phyloP scores from a whole-genome alignment of 768 basidiomycete genomes.

The Lentinus brumalis region DNA sequence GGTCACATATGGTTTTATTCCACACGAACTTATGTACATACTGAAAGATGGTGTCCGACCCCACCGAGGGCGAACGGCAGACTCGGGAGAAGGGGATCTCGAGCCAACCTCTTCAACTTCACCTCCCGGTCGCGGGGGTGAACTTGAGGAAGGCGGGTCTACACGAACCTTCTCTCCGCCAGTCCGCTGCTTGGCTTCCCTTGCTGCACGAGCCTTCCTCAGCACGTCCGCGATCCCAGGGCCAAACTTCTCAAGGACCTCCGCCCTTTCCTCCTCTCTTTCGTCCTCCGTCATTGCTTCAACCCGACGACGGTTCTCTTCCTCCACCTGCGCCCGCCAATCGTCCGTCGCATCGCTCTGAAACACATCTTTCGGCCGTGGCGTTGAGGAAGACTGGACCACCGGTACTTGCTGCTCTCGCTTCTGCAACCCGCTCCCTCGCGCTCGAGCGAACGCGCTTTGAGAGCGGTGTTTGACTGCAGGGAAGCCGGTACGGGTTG shows the following conservation, averaged over 20 bases:
- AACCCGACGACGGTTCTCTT: slow-evolving; percentile 66
- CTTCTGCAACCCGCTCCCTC: slow-evolving; percentile 24
- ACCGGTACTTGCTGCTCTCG: slow-evolving; percentile 21
- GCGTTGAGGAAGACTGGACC: slow-evolving; percentile 21
- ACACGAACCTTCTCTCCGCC: slow-evolving; percentile 2
- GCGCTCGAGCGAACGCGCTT: slow-evolving; percentile 40
- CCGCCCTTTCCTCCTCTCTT: slow-evolving; percentile 60
- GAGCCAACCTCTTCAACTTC: slow-evolving; percentile 5
- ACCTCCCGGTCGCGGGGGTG: not conserved
- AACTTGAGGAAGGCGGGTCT: slow-evolving; percentile 1
- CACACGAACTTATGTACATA: slow-evolving; percentile 14
- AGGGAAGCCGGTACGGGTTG: slow-evolving; percentile 41
- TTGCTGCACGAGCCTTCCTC: slow-evolving; percentile 51
- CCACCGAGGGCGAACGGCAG: slow-evolving; percentile 14
- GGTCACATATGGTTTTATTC: slow-evolving; percentile 15
- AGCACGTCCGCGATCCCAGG: slow-evolving; percentile 63
- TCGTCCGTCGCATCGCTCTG: slow-evolving; percentile 20
- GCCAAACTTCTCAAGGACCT: slow-evolving; percentile 76
- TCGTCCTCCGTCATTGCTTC: slow-evolving; percentile 73
- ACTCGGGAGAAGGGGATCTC: slow-evolving; percentile 9
- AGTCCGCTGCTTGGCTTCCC: slow-evolving; percentile 35
- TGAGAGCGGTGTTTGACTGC: slow-evolving; percentile 42
- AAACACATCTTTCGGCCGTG: not conserved
- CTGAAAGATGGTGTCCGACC: slow-evolving; percentile 15
- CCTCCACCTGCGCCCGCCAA: slow-evolving; percentile 60